Evolutionary conservation across 257 asterid genomes (phyloP), one percentile per base, ranked within the genome.

Genomic region (Gentiana macrophylla): DNA sequence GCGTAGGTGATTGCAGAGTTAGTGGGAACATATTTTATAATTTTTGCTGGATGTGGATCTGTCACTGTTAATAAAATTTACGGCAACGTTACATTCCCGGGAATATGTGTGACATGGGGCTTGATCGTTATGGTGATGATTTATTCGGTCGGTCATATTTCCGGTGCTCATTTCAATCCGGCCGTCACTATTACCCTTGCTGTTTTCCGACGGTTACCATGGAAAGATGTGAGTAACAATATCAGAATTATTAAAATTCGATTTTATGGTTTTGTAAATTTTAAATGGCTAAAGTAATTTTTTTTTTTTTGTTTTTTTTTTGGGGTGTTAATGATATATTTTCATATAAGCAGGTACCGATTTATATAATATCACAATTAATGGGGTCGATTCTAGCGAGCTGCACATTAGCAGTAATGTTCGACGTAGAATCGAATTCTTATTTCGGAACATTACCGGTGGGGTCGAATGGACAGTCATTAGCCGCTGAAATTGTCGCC

Each of bases 91-190:
- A 81, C 94, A 0, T 84, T 83, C 46, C 94, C 95, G 0, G 97
- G 95, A 5, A 56, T 86, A 0, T 75, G 86, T 24, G 69, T 77
- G 11, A 80, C 89, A 3, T 89, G 97, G 95, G 95, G 97, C 3
- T 49, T 84, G 2, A 81, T 84, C 0, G 95, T 86, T 6, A 72
- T 70, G 94, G 89, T 79, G 13, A 80, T 89, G 94, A 49, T 74
- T 54, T 86, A 86, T 35, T 37, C 93, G 0, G 72, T 89, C 3
- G 94, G 93, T 1, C 97, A 89, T 32, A 74, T 89, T 2, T 89
- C 94, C 10, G 95, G 92, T n/a, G 97, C 92, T 6, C 97, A 89
- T 63, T 83, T 89, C 52, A 89, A 89, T 50, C 95, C 95, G 0
- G 93, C 95, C 0, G 94, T 89, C 43, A 81, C 93, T 3, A 2